Evolutionary conservation across 345 rosid species (phyloP).

Genomic region (Salix dunnii): DNA sequence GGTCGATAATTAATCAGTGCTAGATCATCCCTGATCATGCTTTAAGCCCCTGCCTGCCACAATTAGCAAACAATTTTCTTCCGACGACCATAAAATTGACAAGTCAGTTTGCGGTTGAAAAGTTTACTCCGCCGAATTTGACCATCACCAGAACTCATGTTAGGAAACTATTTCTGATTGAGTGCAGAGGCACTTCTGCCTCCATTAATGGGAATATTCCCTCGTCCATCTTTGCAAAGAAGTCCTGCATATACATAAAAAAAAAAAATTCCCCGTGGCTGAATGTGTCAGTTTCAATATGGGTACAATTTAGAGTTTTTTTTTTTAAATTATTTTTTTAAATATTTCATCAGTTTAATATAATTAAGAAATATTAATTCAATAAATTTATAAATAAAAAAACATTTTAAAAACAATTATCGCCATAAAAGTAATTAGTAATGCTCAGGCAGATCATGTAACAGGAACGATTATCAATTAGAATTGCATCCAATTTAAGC

Average conservation of each 20-base stretch:
- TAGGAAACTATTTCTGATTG: not conserved
- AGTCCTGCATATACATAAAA: not conserved
- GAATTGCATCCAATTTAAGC: not conserved
- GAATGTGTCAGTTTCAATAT: not conserved
- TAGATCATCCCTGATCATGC: not conserved
- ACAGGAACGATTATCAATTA: not conserved
- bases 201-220: not conserved
- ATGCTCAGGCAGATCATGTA: not conserved
- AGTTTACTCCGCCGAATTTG: too few species aligned
- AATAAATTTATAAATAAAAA: too few species aligned
- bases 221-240: not conserved
- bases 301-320: too few species aligned
- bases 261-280: too few species aligned
- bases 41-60: not conserved
- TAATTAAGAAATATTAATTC: too few species aligned
- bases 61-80: not conserved
- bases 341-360: too few species aligned
- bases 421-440: too few species aligned
- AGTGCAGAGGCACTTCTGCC: not conserved
- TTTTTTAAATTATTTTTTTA: too few species aligned
- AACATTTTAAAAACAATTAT: too few species aligned
- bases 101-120: not conserved
- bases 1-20: not conserved
- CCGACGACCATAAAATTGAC: not conserved
- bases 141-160: not conserved